Evolutionary conservation across 1,284 basidiomycete species (phyloP).

Genomic region (Peniophora sp.): DNA sequence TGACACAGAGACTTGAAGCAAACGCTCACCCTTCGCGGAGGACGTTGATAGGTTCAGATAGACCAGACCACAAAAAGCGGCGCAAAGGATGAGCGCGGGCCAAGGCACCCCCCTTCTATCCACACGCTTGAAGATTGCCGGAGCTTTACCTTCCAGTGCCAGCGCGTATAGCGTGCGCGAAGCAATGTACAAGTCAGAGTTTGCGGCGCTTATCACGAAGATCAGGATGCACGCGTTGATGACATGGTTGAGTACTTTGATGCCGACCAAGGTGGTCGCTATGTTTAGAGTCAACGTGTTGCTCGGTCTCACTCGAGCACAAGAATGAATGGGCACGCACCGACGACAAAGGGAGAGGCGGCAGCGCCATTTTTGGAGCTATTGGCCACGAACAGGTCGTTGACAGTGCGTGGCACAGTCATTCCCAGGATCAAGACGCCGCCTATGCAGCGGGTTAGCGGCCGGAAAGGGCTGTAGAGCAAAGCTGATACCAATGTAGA

Average conservation of each 20-base stretch:
- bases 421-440: conserved; percentile 64
- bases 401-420: conserved; percentile 35
- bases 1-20: no score
- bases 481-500: conserved; percentile 54
- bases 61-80: conserved; percentile 46
- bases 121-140: conserved; percentile 46
- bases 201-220: conserved; percentile 67
- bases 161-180: conserved; percentile 63
- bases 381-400: conserved; percentile 48
- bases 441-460: no score
- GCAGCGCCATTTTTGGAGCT: conserved; percentile 55
- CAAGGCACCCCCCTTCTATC: conserved; percentile 31
- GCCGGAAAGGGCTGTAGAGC: no score
- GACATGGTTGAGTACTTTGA: conserved; percentile 54
- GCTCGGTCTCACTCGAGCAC: background rate
- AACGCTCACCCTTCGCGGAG: conserved; percentile 38
- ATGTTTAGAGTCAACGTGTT: conserved; percentile 35
- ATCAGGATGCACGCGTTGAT: conserved; percentile 73
- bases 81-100: conserved; percentile 39
- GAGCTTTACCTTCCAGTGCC: conserved; percentile 61
- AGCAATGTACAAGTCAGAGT: conserved; percentile 60
- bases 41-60: conserved; percentile 55
- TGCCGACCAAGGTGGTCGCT: conserved; percentile 41
- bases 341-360: conserved; percentile 75
- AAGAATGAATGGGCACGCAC: conserved; percentile 29